These are phyloP conservation scores for Wickerhamiella musiphila DNA, from an alignment of 805 yeast species.

Conservation along the genomic window DNA sequence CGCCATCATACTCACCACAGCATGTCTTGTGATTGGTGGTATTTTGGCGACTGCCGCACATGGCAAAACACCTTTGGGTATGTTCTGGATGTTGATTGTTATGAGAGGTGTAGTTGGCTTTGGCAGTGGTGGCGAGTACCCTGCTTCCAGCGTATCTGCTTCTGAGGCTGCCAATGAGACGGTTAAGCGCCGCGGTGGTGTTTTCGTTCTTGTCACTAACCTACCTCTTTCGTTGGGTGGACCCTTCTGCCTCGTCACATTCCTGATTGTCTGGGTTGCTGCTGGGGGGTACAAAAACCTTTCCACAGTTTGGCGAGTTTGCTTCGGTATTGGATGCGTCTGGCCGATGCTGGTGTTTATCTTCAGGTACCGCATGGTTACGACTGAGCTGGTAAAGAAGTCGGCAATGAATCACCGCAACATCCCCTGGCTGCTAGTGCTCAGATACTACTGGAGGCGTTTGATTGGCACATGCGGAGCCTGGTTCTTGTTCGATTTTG, in stretches of 20 bases:
- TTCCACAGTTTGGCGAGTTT: slow-evolving; percentile 48
- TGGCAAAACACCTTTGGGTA: slow-evolving; percentile 37
- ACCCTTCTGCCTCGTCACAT: slow-evolving; percentile 50
- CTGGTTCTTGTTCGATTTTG: slow-evolving; percentile 71
- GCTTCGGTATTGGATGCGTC: slow-evolving; percentile 57
- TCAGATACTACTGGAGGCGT: slow-evolving; percentile 52
- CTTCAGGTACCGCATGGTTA: slow-evolving; percentile 53
- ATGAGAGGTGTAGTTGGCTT: slow-evolving; percentile 60
- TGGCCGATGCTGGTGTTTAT: slow-evolving; percentile 59
- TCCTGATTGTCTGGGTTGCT: slow-evolving; percentile 48
- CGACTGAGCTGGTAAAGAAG: slow-evolving; percentile 45
- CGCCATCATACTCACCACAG: slow-evolving; percentile 48
- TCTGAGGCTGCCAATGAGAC: slow-evolving; percentile 58
- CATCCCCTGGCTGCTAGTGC: slow-evolving; percentile 36
- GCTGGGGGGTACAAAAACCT: slow-evolving; percentile 26
- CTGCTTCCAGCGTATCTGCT: slow-evolving; percentile 50
- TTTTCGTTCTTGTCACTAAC: slow-evolving; percentile 50
- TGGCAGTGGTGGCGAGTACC: slow-evolving; percentile 67
- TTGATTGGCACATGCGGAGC: slow-evolving; percentile 53
- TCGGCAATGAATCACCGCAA: slow-evolving; percentile 42
- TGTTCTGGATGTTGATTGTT: slow-evolving; percentile 63
- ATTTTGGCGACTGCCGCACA: slow-evolving; percentile 54
- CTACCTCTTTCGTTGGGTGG: slow-evolving; percentile 62
- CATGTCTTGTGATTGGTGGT: slow-evolving; percentile 45
- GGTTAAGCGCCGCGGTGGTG: slow-evolving; percentile 41